phyloP scores from a whole-genome alignment of 257 asterid species.

The Craterostigma plantagineum region DNA sequence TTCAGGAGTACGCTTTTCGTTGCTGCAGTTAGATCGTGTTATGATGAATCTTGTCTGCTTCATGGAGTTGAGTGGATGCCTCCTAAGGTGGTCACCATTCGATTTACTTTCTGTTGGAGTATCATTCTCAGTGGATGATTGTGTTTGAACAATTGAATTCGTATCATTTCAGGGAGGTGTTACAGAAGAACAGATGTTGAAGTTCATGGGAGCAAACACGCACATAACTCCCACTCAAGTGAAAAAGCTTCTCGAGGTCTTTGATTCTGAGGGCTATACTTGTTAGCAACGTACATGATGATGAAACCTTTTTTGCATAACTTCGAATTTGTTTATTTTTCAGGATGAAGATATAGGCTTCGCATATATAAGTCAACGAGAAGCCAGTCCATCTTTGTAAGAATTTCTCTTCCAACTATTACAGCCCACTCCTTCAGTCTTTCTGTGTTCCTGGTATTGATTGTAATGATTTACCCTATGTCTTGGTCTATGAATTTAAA shows the following conservation, averaged over 20 bases:
- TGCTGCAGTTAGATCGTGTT: conserved; percentile 97
- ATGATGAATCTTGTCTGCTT: conserved; percentile 89
- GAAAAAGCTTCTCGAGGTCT: conserved; percentile 69
- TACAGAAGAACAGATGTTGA: conserved; percentile 97
- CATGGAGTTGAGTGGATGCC: conserved; percentile 99
- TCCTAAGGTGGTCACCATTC: conserved; percentile 53
- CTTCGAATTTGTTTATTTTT: conserved; percentile 12
- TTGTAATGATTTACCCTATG: too few species aligned
- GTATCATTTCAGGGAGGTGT: conserved; percentile 76
- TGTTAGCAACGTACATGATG: too few species aligned
- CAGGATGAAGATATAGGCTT: conserved; percentile 91
- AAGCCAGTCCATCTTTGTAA: conserved; percentile 90
- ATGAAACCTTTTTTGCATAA: too few species aligned
- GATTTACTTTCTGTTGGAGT: too few species aligned
- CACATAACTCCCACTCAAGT: conserved; percentile 56
- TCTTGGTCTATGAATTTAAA: too few species aligned
- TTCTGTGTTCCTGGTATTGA: too few species aligned
- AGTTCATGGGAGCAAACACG: conserved; percentile 84
- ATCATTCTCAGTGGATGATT: too few species aligned
- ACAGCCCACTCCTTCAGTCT: too few species aligned
- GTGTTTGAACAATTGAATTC: neutral
- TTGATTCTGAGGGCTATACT: too few species aligned
- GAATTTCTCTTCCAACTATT: too few species aligned
- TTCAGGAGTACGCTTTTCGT: conserved; percentile 89
- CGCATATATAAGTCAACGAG: conserved; percentile 89